Percentiles rank a stretch among this genome's conserved stretches.
phyloP scores from a whole-genome alignment of 257 asterid species.

The Petrea volubilis region DNA sequence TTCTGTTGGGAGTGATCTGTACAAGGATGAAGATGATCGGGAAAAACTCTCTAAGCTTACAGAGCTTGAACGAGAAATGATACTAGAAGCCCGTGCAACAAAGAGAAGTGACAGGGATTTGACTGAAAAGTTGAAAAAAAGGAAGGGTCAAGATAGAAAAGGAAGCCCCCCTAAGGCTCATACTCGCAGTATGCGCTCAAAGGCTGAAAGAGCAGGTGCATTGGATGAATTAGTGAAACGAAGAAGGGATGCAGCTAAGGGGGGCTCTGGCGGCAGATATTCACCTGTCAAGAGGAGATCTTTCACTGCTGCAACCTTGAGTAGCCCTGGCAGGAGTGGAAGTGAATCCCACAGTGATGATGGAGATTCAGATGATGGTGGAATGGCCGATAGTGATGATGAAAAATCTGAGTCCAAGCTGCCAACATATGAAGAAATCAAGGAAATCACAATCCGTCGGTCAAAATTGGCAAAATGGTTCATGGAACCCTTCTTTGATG shows the following conservation, averaged over 20 bases:
- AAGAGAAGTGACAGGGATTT: constrained; percentile 82
- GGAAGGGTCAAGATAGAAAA: constrained; percentile 55
- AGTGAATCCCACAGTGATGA: constrained; percentile 79
- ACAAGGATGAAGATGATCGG: constrained; percentile 86
- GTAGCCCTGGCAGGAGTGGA: constrained; percentile 75
- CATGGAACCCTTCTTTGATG: constrained; percentile 98
- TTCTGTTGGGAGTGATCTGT: constrained; percentile 94
- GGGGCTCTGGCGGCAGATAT: constrained; percentile 65
- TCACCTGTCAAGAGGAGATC: constrained; percentile 88
- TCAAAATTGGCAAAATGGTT: constrained; percentile 94
- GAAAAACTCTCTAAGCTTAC: constrained; percentile 83
- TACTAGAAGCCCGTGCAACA: constrained; percentile 80
- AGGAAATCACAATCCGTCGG: constrained; percentile 82
- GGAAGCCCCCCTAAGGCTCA: constrained; percentile 72
- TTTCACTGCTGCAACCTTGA: constrained; percentile 55
- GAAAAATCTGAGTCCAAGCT: constrained; percentile 75
- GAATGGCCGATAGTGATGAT: constrained; percentile 88
- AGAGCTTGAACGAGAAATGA: constrained; percentile 89
- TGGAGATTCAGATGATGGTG: constrained; percentile 85
- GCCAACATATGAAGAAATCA: constrained; percentile 82
- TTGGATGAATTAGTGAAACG: constrained; percentile 79
- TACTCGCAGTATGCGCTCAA: constrained; percentile 78
- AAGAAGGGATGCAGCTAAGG: constrained; percentile 70
- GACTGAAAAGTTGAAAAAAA: constrained; percentile 63
- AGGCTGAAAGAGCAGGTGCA: constrained; percentile 89